Evolutionary conservation across 345 rosid species (phyloP), one percentile per base, ranked within the genome.

Genomic region (Salix suchowensis): DNA sequence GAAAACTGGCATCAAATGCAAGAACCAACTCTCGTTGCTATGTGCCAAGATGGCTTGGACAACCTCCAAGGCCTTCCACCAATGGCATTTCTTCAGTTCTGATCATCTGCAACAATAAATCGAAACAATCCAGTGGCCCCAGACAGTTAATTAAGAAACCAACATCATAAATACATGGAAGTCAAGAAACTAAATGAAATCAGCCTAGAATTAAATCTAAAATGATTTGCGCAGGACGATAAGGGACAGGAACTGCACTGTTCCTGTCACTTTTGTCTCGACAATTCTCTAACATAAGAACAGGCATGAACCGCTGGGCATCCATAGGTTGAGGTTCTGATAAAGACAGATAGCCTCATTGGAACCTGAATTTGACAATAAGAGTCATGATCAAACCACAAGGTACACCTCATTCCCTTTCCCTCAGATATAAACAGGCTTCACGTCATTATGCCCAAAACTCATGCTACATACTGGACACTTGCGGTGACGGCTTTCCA

Each of bases 361-460:
- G n/a, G 71, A 13, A 40, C 50, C 68, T 12, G 23, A 71, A 44
- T 26, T 69, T 26, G 42, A 55, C 30, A 28, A 68, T 21, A 5
- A 15, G 50, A 12, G 34, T 48, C 76, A 6, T 66, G 40, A 32
- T 23, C 21, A 37, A 72, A 64, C 75, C 64, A 62, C 67, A 24
- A 0, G 30, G 30, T 1, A 26, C 6, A 70, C 13, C 36, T 21
- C 34, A 72, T 40, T 40, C 40, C 71, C 44, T 14, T 54, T 30
- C 13, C 32, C 32, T 2, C 90, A 96, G 80, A 96, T 94, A 78
- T 96, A 96, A 78, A 96, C 97, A 80, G 97, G 98, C 74, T 91
- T 96, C 54, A 96, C 96, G 72, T 96, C 98, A 67, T 92, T 96
- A 23, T 85, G 82, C 66, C 99, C 97, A 72, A 96, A 94, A 86